phyloP scores from a whole-genome alignment of 805 yeast genomes.

The Cyberlindnera meyerae region DNA sequence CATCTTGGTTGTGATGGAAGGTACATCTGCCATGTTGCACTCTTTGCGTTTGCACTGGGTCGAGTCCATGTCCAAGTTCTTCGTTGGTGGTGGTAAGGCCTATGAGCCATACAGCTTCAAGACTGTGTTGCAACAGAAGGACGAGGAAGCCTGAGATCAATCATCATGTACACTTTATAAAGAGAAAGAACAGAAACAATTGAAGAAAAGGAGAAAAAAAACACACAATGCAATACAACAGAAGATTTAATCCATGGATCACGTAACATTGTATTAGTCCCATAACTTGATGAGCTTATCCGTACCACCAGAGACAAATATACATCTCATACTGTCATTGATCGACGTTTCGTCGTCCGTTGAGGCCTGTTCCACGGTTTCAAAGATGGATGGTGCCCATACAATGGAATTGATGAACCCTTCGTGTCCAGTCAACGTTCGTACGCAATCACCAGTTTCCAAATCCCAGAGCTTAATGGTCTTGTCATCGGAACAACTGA shows the following conservation, averaged over 20 bases:
- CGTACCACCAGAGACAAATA: conserved; percentile 89
- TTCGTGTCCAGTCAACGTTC: conserved; percentile 57
- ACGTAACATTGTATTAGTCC: too few species aligned
- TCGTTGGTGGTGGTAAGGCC: conserved; percentile 92
- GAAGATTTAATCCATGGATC: too few species aligned
- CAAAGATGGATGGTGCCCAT: conserved; percentile 44
- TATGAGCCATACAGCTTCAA: conserved; percentile 83
- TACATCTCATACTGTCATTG: conserved; percentile 52
- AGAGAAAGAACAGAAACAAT: too few species aligned
- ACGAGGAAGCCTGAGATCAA: too few species aligned
- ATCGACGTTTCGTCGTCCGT: conserved; percentile 28
- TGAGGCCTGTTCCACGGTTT: conserved; percentile 24
- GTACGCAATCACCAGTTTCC: conserved; percentile 40
- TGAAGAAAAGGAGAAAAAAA: background rate
- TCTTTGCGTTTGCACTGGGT: conserved; percentile 99
- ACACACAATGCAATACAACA: too few species aligned
- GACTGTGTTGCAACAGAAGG: conserved; percentile 5
- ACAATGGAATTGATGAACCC: conserved; percentile 66
- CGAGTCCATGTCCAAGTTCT: conserved; percentile 97
- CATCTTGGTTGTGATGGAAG: conserved; percentile 94
- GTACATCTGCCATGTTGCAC: conserved; percentile 98
- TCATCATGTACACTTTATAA: too few species aligned
- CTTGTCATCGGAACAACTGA: conserved; percentile 78
- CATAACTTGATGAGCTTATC: conserved; percentile 90
- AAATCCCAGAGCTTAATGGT: conserved; percentile 77